A percentile compares a stretch with the other conserved stretches of the same genome.
Evolutionary conservation across 2,329 filamentous ascomycete genomes (phyloP).

Genomic region (Biscogniauxia sp.): DNA sequence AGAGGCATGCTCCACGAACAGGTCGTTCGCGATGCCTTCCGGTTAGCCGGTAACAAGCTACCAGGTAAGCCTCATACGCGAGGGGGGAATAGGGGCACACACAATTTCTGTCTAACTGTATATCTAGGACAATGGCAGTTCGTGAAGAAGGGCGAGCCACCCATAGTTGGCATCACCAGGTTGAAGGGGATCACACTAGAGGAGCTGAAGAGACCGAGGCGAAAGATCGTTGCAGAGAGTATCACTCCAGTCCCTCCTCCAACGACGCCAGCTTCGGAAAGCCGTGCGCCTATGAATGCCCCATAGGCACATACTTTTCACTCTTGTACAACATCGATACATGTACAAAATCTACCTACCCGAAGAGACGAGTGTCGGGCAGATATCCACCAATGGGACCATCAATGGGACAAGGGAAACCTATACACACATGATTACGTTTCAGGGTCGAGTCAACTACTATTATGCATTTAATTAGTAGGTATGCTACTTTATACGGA

Average conservation of each 20-base stretch:
- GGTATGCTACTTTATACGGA: no score
- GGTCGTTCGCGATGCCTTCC: conserved; percentile 88
- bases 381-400: neutral
- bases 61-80: conserved; percentile 62
- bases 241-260: conserved; percentile 20
- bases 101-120: conserved; percentile 13
- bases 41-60: conserved; percentile 90
- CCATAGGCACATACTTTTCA: conserved; percentile 12
- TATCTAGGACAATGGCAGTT: conserved; percentile 78
- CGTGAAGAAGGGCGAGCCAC: conserved; percentile 85
- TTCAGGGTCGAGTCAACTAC: neutral
- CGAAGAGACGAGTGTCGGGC: neutral
- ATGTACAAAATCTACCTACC: conserved; percentile 5
- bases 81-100: neutral
- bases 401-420: neutral
- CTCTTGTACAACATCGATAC: conserved; percentile 9
- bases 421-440: neutral
- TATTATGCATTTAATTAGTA: neutral
- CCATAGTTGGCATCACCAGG: conserved; percentile 91
- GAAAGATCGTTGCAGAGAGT: conserved; percentile 53
- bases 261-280: conserved; percentile 11
- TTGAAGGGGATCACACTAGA: conserved; percentile 80
- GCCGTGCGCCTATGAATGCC: conserved; percentile 22
- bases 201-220: conserved; percentile 76
- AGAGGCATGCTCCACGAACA: conserved; percentile 93